Evolutionary conservation across 805 yeast genomes (phyloP), one percentile per base, ranked within the genome.

Genomic region (Blastobotrys americana): DNA sequence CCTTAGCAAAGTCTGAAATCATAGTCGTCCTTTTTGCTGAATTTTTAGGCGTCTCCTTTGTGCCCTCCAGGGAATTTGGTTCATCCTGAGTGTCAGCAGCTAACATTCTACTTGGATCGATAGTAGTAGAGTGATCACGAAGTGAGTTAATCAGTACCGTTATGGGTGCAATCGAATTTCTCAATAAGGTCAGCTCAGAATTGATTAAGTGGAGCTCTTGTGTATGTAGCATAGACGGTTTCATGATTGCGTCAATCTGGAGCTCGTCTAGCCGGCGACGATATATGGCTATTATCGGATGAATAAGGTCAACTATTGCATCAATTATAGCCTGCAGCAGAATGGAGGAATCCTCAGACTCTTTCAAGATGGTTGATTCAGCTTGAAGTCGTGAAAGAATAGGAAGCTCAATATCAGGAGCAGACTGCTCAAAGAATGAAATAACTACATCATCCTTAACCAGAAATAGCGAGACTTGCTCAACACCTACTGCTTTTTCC

Each of bases 391-490:
- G 65, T 2, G 72, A 59, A 21, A 77, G 58, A 8, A 78, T 68
- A 1, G 82, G 80, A 28, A 63, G 62, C 44, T 73, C 78, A 19
- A 78, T 67, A 39, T 73, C 77, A 37, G 69, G 67, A 3, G 78
- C 79, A 3, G 77, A 68, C 48, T 74, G 71, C 54, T 78, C 83
- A 55, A 78, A 77, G 50, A 78, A 74, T 0, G 82, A 68, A 3
- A 78, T 67, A 9, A 78, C 72, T 0, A 77, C 69, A 37, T 70
- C 66, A 39, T 70, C 65, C 4, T 64, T 57, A 15, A 71, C 60
- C 15, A 78, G 47, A 48, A 72, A 78, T 39, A 77, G 57, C 0
- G 80, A 73, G 2, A 73, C 73, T 54, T 78, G 82, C 54, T 78
- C 83, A 8, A 74, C 62, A 0, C 77, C 79, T 4, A 77, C 77